Base-by-base conservation (phyloP, 2,329 filamentous ascomycete genomes). In the Paraphoma chrysanthemicola region DNA sequence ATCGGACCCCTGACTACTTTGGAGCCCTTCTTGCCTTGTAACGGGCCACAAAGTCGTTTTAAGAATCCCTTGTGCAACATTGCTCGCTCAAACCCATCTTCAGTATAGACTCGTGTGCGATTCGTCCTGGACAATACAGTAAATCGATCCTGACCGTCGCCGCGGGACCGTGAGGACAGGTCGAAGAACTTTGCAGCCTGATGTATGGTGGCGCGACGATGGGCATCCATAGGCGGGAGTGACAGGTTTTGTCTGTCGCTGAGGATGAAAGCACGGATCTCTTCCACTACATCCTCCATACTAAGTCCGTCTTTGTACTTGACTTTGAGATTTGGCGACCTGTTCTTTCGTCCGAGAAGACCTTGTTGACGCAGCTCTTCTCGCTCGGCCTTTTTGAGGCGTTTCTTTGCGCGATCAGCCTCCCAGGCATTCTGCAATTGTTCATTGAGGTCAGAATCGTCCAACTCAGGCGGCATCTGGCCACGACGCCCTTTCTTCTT, bases 211-310 rank as follows among this genome's bases (percentile, higher is more conserved):
- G 92, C 93, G 48, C 95, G 89, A 39, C 89, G 85, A 44, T 84
- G 78, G 59, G 92, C 91, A 54, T 91, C 88, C 88, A 98, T 96
- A 0, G 94, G 92, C 3, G 94, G 92, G 23, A 98, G 81, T 4
- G 87, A 80, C 6, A 95, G 81, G 44, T 90, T 93, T 65, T 88
- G 81, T 50, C 85, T 83, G 2, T 83, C 77, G 17, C 87, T 84
- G 28, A 86, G 73, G 18, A 97, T 78, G 71, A 97, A 97, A 1
- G 76, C 70, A 57, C 85, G 85, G 43, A 98, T 83, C 76, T 96
- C 92, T 16, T 86, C 81, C 57, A 88, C 87, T 44, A 97, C 81
- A 49, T 93, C 85, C 16, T 87, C 82, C 60, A 92, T 81, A 29
- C 81, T 84, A 79, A 96, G 90, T 41, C 92, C 91, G 38, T 85